Conservation (phyloP, 2,329 filamentous ascomycete species). For the Trichoderma guizhouense region DNA sequence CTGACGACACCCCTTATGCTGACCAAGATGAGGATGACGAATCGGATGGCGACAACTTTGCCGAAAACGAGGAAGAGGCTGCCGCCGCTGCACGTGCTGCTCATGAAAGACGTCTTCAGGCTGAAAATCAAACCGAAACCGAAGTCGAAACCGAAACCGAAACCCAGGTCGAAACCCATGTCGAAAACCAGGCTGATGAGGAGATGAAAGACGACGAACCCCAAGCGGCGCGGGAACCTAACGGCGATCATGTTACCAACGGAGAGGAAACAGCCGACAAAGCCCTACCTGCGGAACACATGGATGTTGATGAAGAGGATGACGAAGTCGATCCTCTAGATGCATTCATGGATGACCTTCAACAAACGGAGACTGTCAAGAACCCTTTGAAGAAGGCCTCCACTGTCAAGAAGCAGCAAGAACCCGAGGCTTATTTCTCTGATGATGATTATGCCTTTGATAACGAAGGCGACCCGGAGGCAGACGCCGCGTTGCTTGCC, state of each 20-base stretch:
- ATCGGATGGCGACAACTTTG: constrained; percentile 72
- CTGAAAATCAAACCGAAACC: constrained; percentile 40
- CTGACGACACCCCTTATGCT: constrained; percentile 58
- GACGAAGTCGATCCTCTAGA: constrained; percentile 78
- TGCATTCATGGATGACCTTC: constrained; percentile 84
- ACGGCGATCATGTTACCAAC: constrained; percentile 16
- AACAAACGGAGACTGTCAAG: constrained; percentile 50
- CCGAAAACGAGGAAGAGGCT: constrained; percentile 80
- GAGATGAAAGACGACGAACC: constrained; percentile 27
- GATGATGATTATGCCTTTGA: constrained; percentile 69
- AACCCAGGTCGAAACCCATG: constrained; percentile 23
- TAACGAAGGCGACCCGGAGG: constrained; percentile 45
- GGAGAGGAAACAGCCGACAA: neutral
- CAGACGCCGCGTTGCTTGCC: constrained; percentile 47
- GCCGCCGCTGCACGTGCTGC: constrained; percentile 81
- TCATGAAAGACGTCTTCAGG: constrained; percentile 70
- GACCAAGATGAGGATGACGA: constrained; percentile 67
- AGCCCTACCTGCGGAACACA: constrained; percentile 40
- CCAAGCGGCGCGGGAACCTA: constrained; percentile 22
- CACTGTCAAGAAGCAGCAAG: constrained; percentile 52
- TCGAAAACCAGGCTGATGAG: constrained; percentile 39
- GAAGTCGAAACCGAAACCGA: constrained; percentile 18
- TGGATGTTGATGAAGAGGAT: constrained; percentile 60
- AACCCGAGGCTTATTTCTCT: constrained; percentile 82
- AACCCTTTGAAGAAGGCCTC: constrained; percentile 25